Conservation (phyloP, 768 basidiomycete species). For the Boletus tylopilopsis region DNA sequence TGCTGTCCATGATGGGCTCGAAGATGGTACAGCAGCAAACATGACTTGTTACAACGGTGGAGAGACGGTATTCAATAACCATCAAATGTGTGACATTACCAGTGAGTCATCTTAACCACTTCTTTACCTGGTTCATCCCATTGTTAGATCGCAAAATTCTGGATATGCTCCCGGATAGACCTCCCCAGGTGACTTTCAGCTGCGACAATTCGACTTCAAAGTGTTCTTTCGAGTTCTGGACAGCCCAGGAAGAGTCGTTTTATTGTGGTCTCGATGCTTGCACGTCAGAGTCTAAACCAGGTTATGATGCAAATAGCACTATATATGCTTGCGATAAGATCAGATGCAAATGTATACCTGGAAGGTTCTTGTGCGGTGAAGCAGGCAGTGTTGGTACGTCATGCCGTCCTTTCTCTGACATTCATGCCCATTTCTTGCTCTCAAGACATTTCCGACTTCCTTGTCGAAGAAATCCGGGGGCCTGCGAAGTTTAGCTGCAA, state of each 20-base stretch:
- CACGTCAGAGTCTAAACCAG: constrained; percentile 40
- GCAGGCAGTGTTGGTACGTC: constrained; percentile 85
- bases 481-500: constrained; percentile 85
- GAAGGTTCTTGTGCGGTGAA: constrained; percentile 92
- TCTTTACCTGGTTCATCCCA: background rate
- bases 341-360: constrained; percentile 90
- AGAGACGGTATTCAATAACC: constrained; percentile 89
- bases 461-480: constrained; percentile 84
- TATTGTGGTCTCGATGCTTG: constrained; percentile 87
- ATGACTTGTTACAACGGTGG: constrained; percentile 97
- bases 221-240: constrained; percentile 99
- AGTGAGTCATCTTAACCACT: constrained; percentile 50
- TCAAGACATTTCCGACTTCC: constrained; percentile 86
- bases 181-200: constrained; percentile 95
- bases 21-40: constrained; percentile 43
- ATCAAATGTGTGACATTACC: constrained; percentile 98
- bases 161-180: constrained; percentile 83
- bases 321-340: constrained; percentile 79
- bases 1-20: constrained; percentile 35
- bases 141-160: constrained; percentile 85
- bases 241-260: constrained; percentile 90
- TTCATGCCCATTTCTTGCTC: background rate
- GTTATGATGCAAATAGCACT: constrained; percentile 68
- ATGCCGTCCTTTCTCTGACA: background rate
- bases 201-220: constrained; percentile 62